A percentile compares a stretch with the other conserved stretches of the same genome.
Evolutionary conservation across 106 monocot species (phyloP).

Genomic region (Triglochin maritima): DNA sequence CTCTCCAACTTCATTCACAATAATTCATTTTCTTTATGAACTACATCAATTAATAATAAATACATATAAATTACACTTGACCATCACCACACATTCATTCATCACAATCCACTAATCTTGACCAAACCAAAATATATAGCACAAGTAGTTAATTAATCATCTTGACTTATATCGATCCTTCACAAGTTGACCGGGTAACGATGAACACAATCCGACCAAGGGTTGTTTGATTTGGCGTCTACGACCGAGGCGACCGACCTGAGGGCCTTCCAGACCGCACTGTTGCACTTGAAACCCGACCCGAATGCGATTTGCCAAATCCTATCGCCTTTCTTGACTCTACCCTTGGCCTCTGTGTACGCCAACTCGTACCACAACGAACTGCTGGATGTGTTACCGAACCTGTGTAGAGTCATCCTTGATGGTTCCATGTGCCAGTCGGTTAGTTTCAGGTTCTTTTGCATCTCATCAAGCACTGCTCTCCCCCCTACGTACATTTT

Average conservation of each 20-base stretch:
- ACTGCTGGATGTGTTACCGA: conserved; percentile 81
- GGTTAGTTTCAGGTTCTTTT: conserved; percentile 42
- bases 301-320: conserved; percentile 23
- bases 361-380: conserved; percentile 72
- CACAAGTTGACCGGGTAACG: conserved; percentile 12
- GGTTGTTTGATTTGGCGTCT: not conserved
- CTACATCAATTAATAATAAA: no score
- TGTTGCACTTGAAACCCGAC: conserved; percentile 22
- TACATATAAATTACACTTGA: no score
- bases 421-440: conserved; percentile 68
- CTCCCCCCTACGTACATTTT: conserved; percentile 37
- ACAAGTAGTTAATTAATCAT: no score
- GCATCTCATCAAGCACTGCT: conserved; percentile 79
- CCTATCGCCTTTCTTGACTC: conserved; percentile 6
- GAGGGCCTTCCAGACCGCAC: conserved; percentile 21
- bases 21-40: no score
- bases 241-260: not conserved
- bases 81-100: no score
- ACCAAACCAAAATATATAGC: no score
- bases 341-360: conserved; percentile 14
- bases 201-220: conserved; percentile 16
- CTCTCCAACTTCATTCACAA: no score
- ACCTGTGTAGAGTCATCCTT: conserved; percentile 66
- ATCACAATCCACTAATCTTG: no score
- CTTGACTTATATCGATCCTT: not conserved